Conservation (phyloP, 306 rosid genomes). For the Abrus pulchellus region DNA sequence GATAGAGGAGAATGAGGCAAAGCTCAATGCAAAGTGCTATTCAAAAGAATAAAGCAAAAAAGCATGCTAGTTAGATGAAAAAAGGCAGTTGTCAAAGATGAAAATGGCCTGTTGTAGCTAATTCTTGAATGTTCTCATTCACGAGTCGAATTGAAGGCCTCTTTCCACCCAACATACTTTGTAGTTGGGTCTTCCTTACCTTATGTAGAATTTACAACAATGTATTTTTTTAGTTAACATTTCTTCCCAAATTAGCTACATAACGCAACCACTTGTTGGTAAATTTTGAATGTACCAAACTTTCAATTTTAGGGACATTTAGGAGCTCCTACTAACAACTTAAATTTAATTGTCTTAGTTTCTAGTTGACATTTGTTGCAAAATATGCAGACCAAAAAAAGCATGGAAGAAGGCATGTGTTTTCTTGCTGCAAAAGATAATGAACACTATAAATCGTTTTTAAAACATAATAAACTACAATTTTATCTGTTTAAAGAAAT, state of each 20-base stretch:
- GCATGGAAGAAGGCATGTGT: no score
- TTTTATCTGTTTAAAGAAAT: no score
- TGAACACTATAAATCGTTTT: no score
- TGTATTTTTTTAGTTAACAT: slow-evolving; percentile 53
- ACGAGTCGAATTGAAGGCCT: slow-evolving; percentile 25
- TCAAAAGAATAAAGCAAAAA: slow-evolving; percentile 85
- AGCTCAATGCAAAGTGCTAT: slow-evolving; percentile 82
- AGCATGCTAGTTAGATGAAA: slow-evolving; percentile 90
- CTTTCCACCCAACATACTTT: neutral
- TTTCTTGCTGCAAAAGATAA: no score
- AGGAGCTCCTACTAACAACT: slow-evolving; percentile 25
- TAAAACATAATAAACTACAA: no score
- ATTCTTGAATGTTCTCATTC: slow-evolving; percentile 26
- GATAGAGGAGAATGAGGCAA: slow-evolving; percentile 95
- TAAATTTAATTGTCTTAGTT: slow-evolving; percentile 34
- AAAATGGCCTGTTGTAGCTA: slow-evolving; percentile 86
- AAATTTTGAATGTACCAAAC: slow-evolving; percentile 59
- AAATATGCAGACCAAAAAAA: no score
- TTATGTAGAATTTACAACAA: slow-evolving; percentile 48
- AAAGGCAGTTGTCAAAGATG: slow-evolving; percentile 80
- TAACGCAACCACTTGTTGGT: slow-evolving; percentile 44
- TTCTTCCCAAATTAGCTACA: slow-evolving; percentile 48
- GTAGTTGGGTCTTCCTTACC: slow-evolving; percentile 45
- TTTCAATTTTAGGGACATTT: slow-evolving; percentile 38
- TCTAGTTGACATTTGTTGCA: slow-evolving; percentile 27